These are phyloP conservation scores for Rhodotorula sp. DNA, from an alignment of 1,284 basidiomycete genomes.

Conservation along the genomic window DNA sequence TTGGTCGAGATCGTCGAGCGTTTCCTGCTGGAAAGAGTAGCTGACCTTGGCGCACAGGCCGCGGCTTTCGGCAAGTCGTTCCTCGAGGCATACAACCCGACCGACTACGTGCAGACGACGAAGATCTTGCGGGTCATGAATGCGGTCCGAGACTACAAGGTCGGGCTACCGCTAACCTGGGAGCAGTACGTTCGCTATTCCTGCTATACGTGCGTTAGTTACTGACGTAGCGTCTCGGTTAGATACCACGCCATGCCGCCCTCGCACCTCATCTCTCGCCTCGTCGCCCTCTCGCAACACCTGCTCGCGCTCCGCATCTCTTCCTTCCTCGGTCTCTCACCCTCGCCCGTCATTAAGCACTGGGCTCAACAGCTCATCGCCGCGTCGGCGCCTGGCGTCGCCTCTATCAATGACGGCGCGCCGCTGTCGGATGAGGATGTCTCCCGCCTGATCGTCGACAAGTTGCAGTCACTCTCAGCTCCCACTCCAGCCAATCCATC, in stretches of 20 bases:
- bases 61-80: conserved; percentile 94
- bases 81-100: conserved; percentile 85
- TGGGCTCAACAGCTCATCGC: conserved; percentile 94
- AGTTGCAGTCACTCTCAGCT: conserved; percentile 10
- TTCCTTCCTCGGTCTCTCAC: conserved; percentile 73
- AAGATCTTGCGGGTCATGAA: conserved; percentile 93
- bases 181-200: conserved; percentile 62
- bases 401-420: neutral
- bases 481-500: neutral
- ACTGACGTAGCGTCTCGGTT: neutral
- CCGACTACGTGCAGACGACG: conserved; percentile 85
- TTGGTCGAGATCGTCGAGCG: neutral
- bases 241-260: conserved; percentile 39
- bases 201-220: too few species aligned
- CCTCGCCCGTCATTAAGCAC: conserved; percentile 84
- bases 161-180: conserved; percentile 90
- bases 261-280: conserved; percentile 66
- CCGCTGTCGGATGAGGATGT: conserved; percentile 4
- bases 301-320: conserved; percentile 90
- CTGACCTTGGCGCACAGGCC: conserved; percentile 57
- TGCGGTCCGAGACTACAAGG: conserved; percentile 82
- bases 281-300: conserved; percentile 85
- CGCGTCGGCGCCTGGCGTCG: conserved; percentile 46
- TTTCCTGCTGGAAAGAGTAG: neutral
- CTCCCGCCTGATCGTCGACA: conserved; percentile 43